phyloP scores from a whole-genome alignment of 768 basidiomycete genomes.

The Omphalotus guepiniiformis region DNA sequence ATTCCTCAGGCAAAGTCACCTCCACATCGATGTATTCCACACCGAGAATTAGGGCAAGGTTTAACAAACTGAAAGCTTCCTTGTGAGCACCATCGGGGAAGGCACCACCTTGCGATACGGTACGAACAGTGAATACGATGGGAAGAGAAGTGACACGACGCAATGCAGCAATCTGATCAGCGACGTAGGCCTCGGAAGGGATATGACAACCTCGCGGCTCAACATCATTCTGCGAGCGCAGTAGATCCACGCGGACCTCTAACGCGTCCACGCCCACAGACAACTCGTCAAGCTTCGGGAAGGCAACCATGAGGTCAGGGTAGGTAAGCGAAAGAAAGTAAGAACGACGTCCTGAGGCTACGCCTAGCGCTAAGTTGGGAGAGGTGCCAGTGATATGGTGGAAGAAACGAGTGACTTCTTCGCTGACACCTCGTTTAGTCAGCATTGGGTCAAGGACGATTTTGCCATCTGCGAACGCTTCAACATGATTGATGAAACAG shows the following conservation, averaged over 20 bases:
- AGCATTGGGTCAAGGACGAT: conserved; percentile 10
- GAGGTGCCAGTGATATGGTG: conserved; percentile 72
- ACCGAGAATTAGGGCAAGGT: conserved; percentile 74
- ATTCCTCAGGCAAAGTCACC: conserved; percentile 62
- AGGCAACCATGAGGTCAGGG: conserved; percentile 74
- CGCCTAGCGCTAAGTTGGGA: conserved; percentile 59
- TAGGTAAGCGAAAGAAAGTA: conserved; percentile 94
- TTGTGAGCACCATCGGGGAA: conserved; percentile 78
- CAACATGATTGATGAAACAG: conserved; percentile 77
- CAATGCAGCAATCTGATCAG: conserved; percentile 74
- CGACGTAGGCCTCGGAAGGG: conserved; percentile 69
- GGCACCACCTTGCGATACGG: conserved; percentile 83
- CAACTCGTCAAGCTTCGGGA: conserved; percentile 66
- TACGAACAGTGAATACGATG: conserved; percentile 89
- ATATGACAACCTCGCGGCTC: conserved; percentile 50
- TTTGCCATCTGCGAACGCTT: conserved; percentile 21
- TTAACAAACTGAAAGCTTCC: conserved; percentile 70
- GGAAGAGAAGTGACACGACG: conserved; percentile 77
- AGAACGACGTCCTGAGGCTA: conserved; percentile 56
- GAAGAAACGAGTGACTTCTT: conserved; percentile 84
- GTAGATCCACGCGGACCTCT: conserved; percentile 90
- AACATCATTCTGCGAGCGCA: conserved; percentile 46
- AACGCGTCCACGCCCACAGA: conserved; percentile 85
- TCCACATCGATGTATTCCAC: conserved; percentile 95
- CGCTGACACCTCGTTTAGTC: conserved; percentile 35